Evolutionary conservation across 2,329 filamentous ascomycete genomes (phyloP).

Genomic region (Laburnicola sp.): DNA sequence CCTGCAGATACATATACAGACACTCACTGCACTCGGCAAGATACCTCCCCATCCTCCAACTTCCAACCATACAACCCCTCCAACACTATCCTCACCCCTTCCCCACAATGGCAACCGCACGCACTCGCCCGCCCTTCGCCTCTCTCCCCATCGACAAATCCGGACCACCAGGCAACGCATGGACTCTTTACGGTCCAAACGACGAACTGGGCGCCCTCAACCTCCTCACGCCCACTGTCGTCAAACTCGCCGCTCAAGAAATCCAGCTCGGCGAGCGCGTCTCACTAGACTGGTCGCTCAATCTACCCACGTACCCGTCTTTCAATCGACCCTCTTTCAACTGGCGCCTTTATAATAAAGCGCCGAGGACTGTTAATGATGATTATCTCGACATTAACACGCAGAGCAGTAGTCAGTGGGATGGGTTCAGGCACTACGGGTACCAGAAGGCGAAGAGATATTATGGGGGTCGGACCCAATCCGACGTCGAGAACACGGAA

Average conservation of each 20-base stretch:
- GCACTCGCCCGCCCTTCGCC: slow-evolving; percentile 45
- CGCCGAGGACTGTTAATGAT: slow-evolving; percentile 41
- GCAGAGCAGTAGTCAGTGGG: slow-evolving; percentile 45
- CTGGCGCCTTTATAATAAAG: slow-evolving; percentile 33
- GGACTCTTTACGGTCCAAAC: slow-evolving; percentile 57
- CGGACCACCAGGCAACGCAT: slow-evolving; percentile 58
- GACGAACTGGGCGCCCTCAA: slow-evolving; percentile 61
- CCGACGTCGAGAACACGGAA: slow-evolving; percentile 42
- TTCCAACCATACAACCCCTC: background rate
- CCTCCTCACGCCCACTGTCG: slow-evolving; percentile 54
- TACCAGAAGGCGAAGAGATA: slow-evolving; percentile 49
- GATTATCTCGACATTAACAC: slow-evolving; percentile 45
- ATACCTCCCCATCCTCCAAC: background rate
- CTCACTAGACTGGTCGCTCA: slow-evolving; percentile 48
- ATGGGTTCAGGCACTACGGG: slow-evolving; percentile 48
- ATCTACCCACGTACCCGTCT: slow-evolving; percentile 44
- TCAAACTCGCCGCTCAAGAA: slow-evolving; percentile 50
- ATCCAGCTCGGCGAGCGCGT: slow-evolving; percentile 49
- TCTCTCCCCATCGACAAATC: slow-evolving; percentile 55
- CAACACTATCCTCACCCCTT: slow-evolving; percentile 10
- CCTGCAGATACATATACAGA: background rate
- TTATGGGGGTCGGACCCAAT: slow-evolving; percentile 48
- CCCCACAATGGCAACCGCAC: slow-evolving; percentile 17
- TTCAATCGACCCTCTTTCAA: slow-evolving; percentile 41
- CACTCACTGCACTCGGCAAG: background rate